Percentiles rank a stretch among this genome's conserved stretches.
Evolutionary conservation across 495 filamentous ascomycete genomes (phyloP).

Genomic region (Aspergillus ellipticus): DNA sequence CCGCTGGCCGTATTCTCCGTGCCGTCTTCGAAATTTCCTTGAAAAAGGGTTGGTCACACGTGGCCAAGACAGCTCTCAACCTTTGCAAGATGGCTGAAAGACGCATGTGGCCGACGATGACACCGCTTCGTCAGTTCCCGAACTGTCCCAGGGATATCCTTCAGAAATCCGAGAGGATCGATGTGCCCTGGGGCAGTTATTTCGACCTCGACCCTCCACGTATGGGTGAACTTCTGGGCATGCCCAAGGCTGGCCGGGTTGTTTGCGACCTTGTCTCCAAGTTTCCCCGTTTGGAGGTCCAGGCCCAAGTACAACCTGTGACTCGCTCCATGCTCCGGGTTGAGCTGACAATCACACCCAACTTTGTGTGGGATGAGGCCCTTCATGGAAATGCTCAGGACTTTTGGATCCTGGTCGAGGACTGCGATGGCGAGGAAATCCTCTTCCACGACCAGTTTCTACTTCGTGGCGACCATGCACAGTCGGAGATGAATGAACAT

Average conservation of each 20-base stretch:
- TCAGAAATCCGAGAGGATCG: constrained; percentile 87
- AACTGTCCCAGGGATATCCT: constrained; percentile 79
- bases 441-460: constrained; percentile 95
- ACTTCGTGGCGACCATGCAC: constrained; percentile 79
- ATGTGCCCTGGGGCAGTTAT: constrained; percentile 89
- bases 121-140: constrained; percentile 87
- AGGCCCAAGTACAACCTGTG: constrained; percentile 89
- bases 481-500: constrained; percentile 81
- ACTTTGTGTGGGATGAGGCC: constrained; percentile 93
- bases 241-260: constrained; percentile 82
- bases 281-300: constrained; percentile 88
- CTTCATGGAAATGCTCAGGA: constrained; percentile 84
- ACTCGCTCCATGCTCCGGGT: constrained; percentile 94
- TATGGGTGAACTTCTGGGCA: constrained; percentile 92
- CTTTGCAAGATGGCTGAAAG: constrained; percentile 99
- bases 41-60: constrained; percentile 93
- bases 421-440: constrained; percentile 96
- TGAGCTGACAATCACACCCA: constrained; percentile 88
- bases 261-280: constrained; percentile 86
- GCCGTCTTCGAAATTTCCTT: constrained; percentile 95
- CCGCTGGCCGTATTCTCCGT: constrained; percentile 89
- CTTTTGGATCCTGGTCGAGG: constrained; percentile 96
- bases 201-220: constrained; percentile 94
- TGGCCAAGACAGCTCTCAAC: constrained; percentile 87
- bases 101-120: constrained; percentile 99